phyloP scores from a whole-genome alignment of 2,329 filamentous ascomycete genomes.

The Botrytis byssoidea region DNA sequence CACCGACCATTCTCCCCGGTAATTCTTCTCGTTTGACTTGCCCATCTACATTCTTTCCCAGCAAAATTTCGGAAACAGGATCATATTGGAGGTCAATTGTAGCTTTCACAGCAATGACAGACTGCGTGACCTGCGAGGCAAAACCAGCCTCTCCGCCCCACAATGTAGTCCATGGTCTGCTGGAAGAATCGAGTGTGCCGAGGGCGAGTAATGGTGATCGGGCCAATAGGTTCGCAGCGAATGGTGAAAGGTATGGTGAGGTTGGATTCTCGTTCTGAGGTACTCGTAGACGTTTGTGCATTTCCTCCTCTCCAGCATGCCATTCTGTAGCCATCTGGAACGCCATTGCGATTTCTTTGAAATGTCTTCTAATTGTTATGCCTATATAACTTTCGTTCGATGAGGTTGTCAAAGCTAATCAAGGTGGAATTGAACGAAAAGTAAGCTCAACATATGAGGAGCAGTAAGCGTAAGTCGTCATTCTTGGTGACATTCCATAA shows the following conservation, averaged over 20 bases:
- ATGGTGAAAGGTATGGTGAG: constrained; percentile 57
- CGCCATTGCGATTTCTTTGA: constrained; percentile 7
- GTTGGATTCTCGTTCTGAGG: constrained; percentile 65
- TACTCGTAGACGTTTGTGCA: constrained; percentile 61
- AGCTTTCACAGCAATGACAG: constrained; percentile 61
- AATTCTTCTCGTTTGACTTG: constrained; percentile 38
- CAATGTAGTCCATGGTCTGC: constrained; percentile 71
- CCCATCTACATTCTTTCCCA: constrained; percentile 48
- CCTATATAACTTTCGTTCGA: not conserved
- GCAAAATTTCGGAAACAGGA: constrained; percentile 65
- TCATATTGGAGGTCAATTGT: constrained; percentile 61
- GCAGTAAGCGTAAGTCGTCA: not conserved
- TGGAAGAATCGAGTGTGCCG: constrained; percentile 64
- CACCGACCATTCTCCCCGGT: constrained; percentile 55
- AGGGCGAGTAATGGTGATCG: constrained; percentile 67
- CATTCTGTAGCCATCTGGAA: constrained; percentile 35
- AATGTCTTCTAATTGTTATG: not conserved
- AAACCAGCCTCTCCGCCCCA: constrained; percentile 74
- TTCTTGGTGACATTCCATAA: not conserved
- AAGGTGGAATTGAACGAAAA: not conserved
- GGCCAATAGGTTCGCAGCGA: constrained; percentile 59
- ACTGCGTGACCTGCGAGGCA: constrained; percentile 57
- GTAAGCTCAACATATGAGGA: not conserved
- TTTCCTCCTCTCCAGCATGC: constrained; percentile 61
- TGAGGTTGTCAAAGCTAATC: not conserved